Percentiles rank a stretch among this genome's conserved stretches.
These are phyloP conservation scores for Yamadazyma paraphyllophila DNA, from an alignment of 805 yeast genomes.

Conservation along the genomic window DNA sequence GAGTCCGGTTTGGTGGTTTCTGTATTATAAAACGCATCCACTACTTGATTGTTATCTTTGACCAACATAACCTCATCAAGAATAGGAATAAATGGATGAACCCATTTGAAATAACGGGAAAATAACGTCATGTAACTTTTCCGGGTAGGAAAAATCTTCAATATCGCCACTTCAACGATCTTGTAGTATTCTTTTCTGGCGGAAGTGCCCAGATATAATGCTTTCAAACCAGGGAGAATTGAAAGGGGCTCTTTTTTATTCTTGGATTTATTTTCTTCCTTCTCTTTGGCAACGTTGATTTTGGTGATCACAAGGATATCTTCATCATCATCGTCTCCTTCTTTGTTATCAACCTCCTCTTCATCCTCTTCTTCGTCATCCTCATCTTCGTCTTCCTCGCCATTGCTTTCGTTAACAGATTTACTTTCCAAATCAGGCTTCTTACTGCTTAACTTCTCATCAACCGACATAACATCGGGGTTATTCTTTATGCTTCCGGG, in stretches of 20 bases:
- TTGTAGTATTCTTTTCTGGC: conserved; percentile 24
- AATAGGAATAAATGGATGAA: conserved; percentile 38
- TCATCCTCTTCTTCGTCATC: conserved; percentile 14
- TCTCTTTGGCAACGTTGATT: conserved; percentile 18
- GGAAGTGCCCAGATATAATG: conserved; percentile 19
- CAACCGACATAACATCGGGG: conserved; percentile 1
- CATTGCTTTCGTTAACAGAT: not conserved
- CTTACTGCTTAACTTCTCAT: not conserved
- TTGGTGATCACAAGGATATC: conserved; percentile 30
- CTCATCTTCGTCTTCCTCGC: conserved; percentile 1
- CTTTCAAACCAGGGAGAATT: conserved; percentile 22
- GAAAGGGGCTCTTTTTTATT: conserved; percentile 4
- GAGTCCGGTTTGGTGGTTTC: conserved; percentile 18
- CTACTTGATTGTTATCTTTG: conserved; percentile 23
- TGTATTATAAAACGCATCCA: conserved; percentile 23
- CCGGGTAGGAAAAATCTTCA: conserved; percentile 29
- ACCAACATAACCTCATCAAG: conserved; percentile 29
- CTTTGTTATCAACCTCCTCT: conserved; percentile 12
- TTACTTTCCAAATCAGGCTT: not conserved
- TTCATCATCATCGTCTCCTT: conserved; percentile 24
- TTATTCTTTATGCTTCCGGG: conserved; percentile 1
- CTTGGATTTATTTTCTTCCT: conserved; percentile 5
- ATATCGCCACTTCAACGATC: conserved; percentile 26
- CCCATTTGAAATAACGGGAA: conserved; percentile 36
- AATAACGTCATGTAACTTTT: conserved; percentile 26